Base-by-base conservation (phyloP, 139 green algal species). In the Astrephomene gubernaculifera region DNA sequence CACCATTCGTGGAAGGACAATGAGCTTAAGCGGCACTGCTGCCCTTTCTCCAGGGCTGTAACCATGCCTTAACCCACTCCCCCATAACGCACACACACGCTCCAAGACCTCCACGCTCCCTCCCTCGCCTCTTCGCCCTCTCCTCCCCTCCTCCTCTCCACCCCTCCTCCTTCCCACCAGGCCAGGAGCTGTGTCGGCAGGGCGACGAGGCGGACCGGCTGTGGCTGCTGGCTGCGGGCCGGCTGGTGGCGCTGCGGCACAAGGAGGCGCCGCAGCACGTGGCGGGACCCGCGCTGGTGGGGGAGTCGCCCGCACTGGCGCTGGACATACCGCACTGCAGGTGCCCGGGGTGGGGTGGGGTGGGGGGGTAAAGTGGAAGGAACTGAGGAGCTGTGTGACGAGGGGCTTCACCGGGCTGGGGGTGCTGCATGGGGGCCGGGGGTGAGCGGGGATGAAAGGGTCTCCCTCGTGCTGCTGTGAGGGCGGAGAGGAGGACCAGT, bases 181-280 rank as follows among this genome's bases (percentile, higher is more conserved):
- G 84, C 57, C 65, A 81, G 39, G 83, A 91, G 57, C 38, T 91
- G 31, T 91, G 87, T 61, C 82, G 86, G 19, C 88, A 91, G 67
- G 88, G 88, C n/a, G 83, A 91, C 79, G 88, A 86, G 53, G 83
- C 78, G 25, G 88, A 91, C 83, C 68, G 88, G 41, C 45, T 91
- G 79, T 91, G 83, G 83, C 69, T 91, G 39, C 71, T 88, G 41
- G 36, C 71, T 22, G 53, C 60, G 0, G 88, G 88, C 5, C 57
- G 73, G 17, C 65, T 91, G 64, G 31, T 82, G 64, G 88, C 88
- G 21, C 31, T 87, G 22, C 75, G 87, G 35, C 85, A 89, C 85
- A 76, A 75, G 39, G 69, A 86, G 81, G 24, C 36, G 5, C 68
- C 81, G 52, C 53, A 86, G 36, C 68, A 60, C 38, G 29, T 86